These are phyloP conservation scores for Phytophthora citricola DNA, from an alignment of 352 stramenopile species.

Conservation along the genomic window DNA sequence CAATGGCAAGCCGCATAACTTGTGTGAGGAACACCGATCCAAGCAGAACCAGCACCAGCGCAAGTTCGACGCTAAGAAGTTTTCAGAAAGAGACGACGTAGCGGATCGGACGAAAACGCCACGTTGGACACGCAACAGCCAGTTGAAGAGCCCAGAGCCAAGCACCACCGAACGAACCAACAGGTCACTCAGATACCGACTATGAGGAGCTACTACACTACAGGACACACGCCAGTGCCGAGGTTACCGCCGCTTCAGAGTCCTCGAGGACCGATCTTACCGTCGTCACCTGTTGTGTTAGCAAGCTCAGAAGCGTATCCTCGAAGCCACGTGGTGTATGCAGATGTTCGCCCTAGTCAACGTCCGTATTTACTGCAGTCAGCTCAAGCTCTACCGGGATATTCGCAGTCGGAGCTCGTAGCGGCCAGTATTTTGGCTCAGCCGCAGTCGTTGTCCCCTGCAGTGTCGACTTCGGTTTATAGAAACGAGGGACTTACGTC, in stretches of 20 bases:
- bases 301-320: slow-evolving; percentile 19
- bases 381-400: slow-evolving; percentile 17
- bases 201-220: slow-evolving; percentile 14
- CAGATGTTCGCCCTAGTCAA: slow-evolving; percentile 13
- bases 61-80: slow-evolving; percentile 87
- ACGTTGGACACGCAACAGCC: slow-evolving; percentile 1
- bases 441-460: background rate
- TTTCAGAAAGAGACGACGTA: slow-evolving; percentile 50
- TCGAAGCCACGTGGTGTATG: slow-evolving; percentile 8
- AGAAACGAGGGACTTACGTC: slow-evolving; percentile 2
- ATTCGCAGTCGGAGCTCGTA: slow-evolving; percentile 43
- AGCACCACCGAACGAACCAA: slow-evolving; percentile 16
- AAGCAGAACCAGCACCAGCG: slow-evolving; percentile 88
- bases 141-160: slow-evolving; percentile 3
- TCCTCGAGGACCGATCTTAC: slow-evolving; percentile 15
- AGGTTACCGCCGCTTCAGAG: slow-evolving; percentile 23
- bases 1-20: slow-evolving; percentile 80
- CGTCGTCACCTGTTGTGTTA: slow-evolving; percentile 3
- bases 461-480: slow-evolving; percentile 4
- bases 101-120: slow-evolving; percentile 36
- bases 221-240: slow-evolving; percentile 6
- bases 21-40: slow-evolving; percentile 76
- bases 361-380: slow-evolving; percentile 20
- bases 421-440: slow-evolving; percentile 40
- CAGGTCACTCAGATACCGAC: slow-evolving; percentile 8